A percentile compares a stretch with the other conserved stretches of the same genome.
Conservation (phyloP, 768 basidiomycete genomes). For the Pulveroboletus sp. region DNA sequence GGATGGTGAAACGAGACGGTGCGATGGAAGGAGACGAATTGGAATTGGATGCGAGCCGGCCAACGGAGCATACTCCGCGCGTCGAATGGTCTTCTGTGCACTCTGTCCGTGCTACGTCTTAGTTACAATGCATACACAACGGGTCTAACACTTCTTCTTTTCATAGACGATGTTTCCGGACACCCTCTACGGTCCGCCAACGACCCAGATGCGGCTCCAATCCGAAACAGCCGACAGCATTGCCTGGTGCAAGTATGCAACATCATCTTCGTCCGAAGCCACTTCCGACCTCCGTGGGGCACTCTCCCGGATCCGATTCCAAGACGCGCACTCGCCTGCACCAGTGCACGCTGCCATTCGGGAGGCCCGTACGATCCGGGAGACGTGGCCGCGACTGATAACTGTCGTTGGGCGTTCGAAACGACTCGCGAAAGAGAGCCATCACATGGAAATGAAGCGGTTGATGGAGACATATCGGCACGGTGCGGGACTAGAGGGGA, state of each 20-base stretch:
- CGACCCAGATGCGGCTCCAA: conserved; percentile 62
- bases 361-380: conserved; percentile 35
- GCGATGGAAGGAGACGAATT: conserved; percentile 15
- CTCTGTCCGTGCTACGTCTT: conserved; percentile 7
- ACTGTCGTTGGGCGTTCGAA: conserved; percentile 73
- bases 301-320: conserved; percentile 61
- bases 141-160: too few relatives aligned
- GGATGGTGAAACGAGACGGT: conserved; percentile 51
- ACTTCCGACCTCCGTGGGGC: conserved; percentile 27
- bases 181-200: conserved; percentile 63
- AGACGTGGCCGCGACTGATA: conserved; percentile 43
- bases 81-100: neutral
- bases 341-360: conserved; percentile 57
- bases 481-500: conserved; percentile 19
- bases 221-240: conserved; percentile 85
- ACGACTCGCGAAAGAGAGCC: conserved; percentile 68
- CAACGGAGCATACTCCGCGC: neutral
- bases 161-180: conserved; percentile 46
- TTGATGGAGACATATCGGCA: conserved; percentile 45
- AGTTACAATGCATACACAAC: neutral
- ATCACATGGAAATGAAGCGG: conserved; percentile 63
- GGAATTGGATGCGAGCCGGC: conserved; percentile 2
- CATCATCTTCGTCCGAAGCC: conserved; percentile 16
- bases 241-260: conserved; percentile 62
- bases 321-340: conserved; percentile 46